These are phyloP conservation scores for Trypanosomatidae sp. DNA, from an alignment of 208 protist genomes.

Conservation along the genomic window DNA sequence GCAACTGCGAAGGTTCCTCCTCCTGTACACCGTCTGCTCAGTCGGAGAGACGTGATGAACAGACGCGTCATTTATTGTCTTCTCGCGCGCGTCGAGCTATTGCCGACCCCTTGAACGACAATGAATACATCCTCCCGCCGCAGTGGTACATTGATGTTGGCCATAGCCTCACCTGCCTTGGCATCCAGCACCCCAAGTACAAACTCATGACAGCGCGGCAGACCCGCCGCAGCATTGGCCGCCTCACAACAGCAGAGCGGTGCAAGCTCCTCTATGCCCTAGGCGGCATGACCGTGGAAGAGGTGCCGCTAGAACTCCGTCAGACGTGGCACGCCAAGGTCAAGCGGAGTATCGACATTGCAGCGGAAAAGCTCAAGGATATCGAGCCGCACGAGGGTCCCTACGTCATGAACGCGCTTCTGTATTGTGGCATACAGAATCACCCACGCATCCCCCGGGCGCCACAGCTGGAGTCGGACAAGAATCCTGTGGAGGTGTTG, in stretches of 20 bases:
- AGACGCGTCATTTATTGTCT: background rate
- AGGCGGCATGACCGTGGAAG: slow-evolving; percentile 37
- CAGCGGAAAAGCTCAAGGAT: slow-evolving; percentile 55
- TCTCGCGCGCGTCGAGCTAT: slow-evolving; percentile 9
- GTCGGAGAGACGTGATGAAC: background rate
- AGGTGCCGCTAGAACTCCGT: slow-evolving; percentile 47
- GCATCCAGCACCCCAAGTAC: slow-evolving; percentile 76
- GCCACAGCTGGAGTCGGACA: slow-evolving; percentile 22
- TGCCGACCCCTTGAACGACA: slow-evolving; percentile 29
- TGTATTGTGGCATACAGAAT: slow-evolving; percentile 58
- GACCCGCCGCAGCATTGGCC: slow-evolving; percentile 45
- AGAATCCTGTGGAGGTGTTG: slow-evolving; percentile 82
- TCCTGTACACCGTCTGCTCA: background rate
- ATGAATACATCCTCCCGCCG: slow-evolving; percentile 41
- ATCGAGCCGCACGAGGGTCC: slow-evolving; percentile 70
- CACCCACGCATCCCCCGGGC: slow-evolving; percentile 71
- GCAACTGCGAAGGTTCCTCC: background rate
- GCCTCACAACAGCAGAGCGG: slow-evolving; percentile 55
- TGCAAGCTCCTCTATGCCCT: slow-evolving; percentile 84
- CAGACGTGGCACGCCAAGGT: slow-evolving; percentile 69
- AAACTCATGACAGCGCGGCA: slow-evolving; percentile 72
- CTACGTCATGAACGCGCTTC: slow-evolving; percentile 77
- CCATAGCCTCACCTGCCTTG: slow-evolving; percentile 74
- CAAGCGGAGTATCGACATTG: slow-evolving; percentile 41
- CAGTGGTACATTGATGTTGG: slow-evolving; percentile 84